A percentile compares a stretch with the other conserved stretches of the same genome.
These are phyloP conservation scores for Globisporangium yorkense DNA, from an alignment of 352 stramenopile genomes.

Conservation along the genomic window DNA sequence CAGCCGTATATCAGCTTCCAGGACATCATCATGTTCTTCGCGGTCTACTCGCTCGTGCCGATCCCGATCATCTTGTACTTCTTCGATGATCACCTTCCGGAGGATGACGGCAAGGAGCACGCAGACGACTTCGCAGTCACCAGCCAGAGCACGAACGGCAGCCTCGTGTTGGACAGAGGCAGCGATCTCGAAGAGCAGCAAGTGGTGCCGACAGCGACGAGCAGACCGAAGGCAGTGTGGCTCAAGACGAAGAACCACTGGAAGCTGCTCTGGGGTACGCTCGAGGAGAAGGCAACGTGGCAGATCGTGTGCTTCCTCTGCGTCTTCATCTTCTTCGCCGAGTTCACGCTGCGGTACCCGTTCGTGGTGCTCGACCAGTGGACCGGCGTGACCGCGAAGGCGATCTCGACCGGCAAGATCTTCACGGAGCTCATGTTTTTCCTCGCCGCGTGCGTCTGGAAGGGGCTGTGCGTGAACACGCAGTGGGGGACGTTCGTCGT, in stretches of 20 bases:
- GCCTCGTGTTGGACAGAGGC: conserved; percentile 9
- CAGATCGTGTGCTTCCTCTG: conserved; percentile 34
- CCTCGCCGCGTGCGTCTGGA: conserved; percentile 26
- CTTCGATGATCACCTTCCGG: conserved; percentile 28
- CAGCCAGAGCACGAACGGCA: conserved; percentile 8
- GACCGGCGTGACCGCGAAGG: conserved; percentile 31
- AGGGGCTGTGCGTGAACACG: conserved; percentile 25
- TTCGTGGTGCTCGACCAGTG: conserved; percentile 31
- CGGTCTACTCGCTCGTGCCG: conserved; percentile 32
- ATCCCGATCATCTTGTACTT: conserved; percentile 27
- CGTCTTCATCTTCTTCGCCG: conserved; percentile 40
- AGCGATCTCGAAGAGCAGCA: conserved; percentile 12
- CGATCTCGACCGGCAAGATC: conserved; percentile 21
- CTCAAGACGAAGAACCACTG: conserved; percentile 19
- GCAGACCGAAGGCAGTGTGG: background rate
- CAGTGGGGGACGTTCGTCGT: conserved; percentile 25
- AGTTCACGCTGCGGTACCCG: conserved; percentile 43
- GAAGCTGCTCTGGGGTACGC: conserved; percentile 23
- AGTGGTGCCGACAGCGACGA: background rate
- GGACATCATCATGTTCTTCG: conserved; percentile 25
- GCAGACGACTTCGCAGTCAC: background rate
- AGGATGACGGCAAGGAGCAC: conserved; percentile 1
- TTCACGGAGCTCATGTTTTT: conserved; percentile 28
- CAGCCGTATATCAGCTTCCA: conserved; percentile 18
- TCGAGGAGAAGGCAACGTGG: conserved; percentile 34